Percentiles rank a stretch among this genome's conserved stretches.
phyloP scores from a whole-genome alignment of 805 yeast genomes.

The Cyberlindnera maclurae region DNA sequence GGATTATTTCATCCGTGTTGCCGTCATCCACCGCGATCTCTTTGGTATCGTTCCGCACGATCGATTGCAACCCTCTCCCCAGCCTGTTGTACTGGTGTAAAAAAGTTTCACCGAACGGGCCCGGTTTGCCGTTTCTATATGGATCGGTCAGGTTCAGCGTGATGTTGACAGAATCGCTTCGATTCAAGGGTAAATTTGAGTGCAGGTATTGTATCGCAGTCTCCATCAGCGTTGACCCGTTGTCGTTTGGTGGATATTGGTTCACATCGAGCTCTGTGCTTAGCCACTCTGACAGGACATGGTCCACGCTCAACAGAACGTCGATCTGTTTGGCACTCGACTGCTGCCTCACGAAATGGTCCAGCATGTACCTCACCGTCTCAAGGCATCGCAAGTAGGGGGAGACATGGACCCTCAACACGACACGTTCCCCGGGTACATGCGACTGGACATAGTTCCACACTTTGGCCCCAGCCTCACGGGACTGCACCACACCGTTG shows the following conservation, averaged over 20 bases:
- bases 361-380: constrained; percentile 25
- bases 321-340: constrained; percentile 4
- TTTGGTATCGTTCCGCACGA: constrained; percentile 23
- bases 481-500: constrained; percentile 23
- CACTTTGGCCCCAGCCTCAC: constrained; percentile 19
- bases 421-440: constrained; percentile 9
- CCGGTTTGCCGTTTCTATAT: constrained; percentile 33
- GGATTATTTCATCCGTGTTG: constrained; percentile 21
- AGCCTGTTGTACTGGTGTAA: constrained; percentile 30
- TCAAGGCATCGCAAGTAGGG: constrained; percentile 40
- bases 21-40: constrained; percentile 2
- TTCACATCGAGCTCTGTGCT: constrained; percentile 32
- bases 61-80: constrained; percentile 26
- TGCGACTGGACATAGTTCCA: constrained; percentile 17
- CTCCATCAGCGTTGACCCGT: constrained; percentile 33
- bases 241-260: constrained; percentile 38
- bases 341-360: constrained; percentile 15
- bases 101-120: constrained; percentile 36
- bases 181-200: constrained; percentile 17
- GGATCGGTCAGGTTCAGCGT: constrained; percentile 29
- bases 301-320: constrained; percentile 31
- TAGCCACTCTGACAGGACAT: constrained; percentile 38
- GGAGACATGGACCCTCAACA: constrained; percentile 29
- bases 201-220: constrained; percentile 33
- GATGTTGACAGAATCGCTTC: constrained; percentile 19